Conservation (phyloP, 169 alveolate genomes). For the Eimeria acervulina region DNA sequence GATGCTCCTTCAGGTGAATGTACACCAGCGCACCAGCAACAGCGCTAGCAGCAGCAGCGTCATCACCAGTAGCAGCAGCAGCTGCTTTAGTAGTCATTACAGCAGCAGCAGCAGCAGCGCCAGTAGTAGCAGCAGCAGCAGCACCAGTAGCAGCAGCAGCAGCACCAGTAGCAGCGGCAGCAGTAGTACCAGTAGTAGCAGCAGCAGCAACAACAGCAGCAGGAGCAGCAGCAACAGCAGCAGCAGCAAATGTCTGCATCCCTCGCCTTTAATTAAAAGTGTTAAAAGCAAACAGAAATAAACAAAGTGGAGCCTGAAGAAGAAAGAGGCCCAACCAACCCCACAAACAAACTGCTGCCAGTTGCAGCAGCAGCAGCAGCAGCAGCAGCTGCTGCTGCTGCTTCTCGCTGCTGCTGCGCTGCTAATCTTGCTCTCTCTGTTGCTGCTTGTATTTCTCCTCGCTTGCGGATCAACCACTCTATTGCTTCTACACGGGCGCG, state of each 20-base stretch:
- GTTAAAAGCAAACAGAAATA: slow-evolving; percentile 19
- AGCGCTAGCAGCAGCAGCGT: no score
- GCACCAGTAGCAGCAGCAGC: slow-evolving; percentile 22
- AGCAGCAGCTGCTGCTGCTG: slow-evolving; percentile 64
- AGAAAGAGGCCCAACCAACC: slow-evolving; percentile 20
- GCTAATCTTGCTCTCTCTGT: slow-evolving; percentile 11
- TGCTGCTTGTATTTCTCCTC: slow-evolving; percentile 69
- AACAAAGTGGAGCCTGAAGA: background rate
- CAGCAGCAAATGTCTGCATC: background rate
- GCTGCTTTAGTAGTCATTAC: no score
- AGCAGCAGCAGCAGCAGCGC: no score
- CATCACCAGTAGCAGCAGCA: no score
- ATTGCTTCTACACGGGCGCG: slow-evolving; percentile 63
- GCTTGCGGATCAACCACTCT: slow-evolving; percentile 66
- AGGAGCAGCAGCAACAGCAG: slow-evolving; percentile 8
- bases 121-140: no score
- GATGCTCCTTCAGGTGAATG: no score
- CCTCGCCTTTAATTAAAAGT: background rate
- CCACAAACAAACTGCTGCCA: background rate
- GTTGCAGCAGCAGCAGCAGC: slow-evolving; percentile 40
- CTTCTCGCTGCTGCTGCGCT: slow-evolving; percentile 26
- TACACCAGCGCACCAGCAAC: no score
- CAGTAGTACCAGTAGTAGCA: slow-evolving; percentile 42
- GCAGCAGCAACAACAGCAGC: slow-evolving; percentile 48
- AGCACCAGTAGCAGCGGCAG: slow-evolving; percentile 51